Evolutionary conservation across 2,329 filamentous ascomycete species (phyloP).

Genomic region (Zymoseptoria pseudotritici): DNA sequence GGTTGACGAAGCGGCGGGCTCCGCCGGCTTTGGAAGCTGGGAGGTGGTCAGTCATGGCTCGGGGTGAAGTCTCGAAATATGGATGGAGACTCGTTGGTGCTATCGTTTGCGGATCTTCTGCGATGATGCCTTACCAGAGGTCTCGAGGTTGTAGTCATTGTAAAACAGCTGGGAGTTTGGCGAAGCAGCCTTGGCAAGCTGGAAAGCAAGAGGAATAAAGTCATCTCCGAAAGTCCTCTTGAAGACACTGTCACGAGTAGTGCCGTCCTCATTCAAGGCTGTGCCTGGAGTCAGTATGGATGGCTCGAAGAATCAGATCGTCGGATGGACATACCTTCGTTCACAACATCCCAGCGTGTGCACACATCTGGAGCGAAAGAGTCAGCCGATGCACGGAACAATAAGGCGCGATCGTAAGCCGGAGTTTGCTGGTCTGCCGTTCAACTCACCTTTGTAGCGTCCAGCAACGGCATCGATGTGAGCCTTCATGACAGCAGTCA

Average conservation of each 20-base stretch:
- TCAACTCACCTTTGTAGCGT: conserved; percentile 30
- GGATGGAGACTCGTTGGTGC: too few relatives aligned
- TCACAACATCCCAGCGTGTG: conserved; percentile 35
- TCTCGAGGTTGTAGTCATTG: conserved; percentile 28
- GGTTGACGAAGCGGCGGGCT: conserved; percentile 19
- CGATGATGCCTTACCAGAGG: conserved; percentile 5
- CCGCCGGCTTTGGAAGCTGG: conserved; percentile 16
- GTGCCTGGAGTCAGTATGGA: not conserved
- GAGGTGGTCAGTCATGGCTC: not conserved
- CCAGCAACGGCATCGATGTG: conserved; percentile 35
- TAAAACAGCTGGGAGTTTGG: conserved; percentile 24
- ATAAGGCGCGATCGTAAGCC: too few relatives aligned
- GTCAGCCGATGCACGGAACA: not conserved
- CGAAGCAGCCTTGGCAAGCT: conserved; percentile 17
- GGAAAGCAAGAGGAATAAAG: conserved; percentile 23
- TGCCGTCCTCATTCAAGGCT: conserved; percentile 12
- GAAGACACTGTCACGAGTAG: conserved; percentile 18
- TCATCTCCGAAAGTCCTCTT: conserved; percentile 24
- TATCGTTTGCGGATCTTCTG: not conserved
- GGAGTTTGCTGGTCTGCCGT: not conserved
- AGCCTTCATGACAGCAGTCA: conserved; percentile 35
- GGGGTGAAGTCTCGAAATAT: too few relatives aligned
- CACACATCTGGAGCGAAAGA: conserved; percentile 17
- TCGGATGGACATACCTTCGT: conserved; percentile 20
- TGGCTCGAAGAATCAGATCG: not conserved